Conservation (phyloP, 2,329 filamentous ascomycete genomes). For the Talaromyces islandicus region DNA sequence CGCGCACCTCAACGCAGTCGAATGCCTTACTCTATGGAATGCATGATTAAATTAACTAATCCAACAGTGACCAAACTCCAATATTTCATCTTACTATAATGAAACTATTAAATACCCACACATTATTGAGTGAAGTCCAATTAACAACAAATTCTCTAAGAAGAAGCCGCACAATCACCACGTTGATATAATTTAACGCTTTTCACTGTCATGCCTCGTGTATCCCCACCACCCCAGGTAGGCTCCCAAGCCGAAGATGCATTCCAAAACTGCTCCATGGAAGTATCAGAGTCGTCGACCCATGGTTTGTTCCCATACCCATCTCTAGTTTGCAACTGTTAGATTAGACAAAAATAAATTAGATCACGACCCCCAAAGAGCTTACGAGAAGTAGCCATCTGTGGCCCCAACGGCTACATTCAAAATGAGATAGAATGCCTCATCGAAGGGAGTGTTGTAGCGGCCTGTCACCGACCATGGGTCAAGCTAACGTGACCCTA, state of each 20-base stretch:
- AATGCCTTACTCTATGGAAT: too few relatives aligned
- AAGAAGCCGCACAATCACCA: not conserved
- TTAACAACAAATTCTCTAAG: not conserved
- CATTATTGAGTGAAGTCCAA: not conserved
- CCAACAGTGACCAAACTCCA: not conserved
- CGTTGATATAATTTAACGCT: conserved; percentile 8
- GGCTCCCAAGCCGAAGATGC: conserved; percentile 6
- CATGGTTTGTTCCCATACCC: conserved; percentile 9
- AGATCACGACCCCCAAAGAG: not conserved
- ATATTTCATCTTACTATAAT: not conserved
- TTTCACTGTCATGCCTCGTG: conserved; percentile 6
- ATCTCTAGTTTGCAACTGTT: not conserved
- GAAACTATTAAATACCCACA: not conserved
- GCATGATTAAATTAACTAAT: not conserved
- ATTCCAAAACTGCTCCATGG: conserved; percentile 9
- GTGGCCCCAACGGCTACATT: conserved; percentile 5
- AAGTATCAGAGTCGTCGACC: conserved; percentile 1
- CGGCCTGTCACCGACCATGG: conserved; percentile 7
- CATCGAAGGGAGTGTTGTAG: conserved; percentile 9
- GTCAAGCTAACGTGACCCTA: not conserved
- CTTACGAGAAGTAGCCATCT: conserved; percentile 8
- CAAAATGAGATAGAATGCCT: conserved; percentile 9
- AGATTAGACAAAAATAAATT: not conserved
- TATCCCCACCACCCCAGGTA: conserved; percentile 6
- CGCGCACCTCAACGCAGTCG: too few relatives aligned